phyloP scores from a whole-genome alignment of 2,329 filamentous ascomycete species.

The Orbilia brochopaga region DNA sequence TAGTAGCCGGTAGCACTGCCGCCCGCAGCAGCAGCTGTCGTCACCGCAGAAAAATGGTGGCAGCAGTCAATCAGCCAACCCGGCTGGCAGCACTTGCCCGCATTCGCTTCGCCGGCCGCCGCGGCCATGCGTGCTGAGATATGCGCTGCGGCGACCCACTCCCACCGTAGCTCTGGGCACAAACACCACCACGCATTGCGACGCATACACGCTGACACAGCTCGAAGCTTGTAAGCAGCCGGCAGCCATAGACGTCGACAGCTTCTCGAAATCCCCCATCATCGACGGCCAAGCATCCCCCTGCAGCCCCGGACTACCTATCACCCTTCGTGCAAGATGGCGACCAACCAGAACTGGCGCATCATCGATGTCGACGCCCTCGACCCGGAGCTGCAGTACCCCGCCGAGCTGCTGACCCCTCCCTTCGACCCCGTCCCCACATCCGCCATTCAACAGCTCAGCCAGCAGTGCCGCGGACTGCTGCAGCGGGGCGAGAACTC shows the following conservation, averaged over 20 bases:
- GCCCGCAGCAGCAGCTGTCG: background rate
- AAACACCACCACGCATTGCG: constrained; percentile 17
- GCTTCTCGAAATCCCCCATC: constrained; percentile 11
- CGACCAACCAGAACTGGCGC: constrained; percentile 53
- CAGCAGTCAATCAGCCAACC: too few relatives aligned
- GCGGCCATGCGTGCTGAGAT: constrained; percentile 30
- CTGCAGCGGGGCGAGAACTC: constrained; percentile 54
- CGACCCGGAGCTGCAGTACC: constrained; percentile 54
- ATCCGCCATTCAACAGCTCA: constrained; percentile 52
- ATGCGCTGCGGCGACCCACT: constrained; percentile 26
- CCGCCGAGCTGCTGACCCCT: constrained; percentile 53
- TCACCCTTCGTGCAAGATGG: constrained; percentile 18
- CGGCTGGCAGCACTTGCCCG: background rate
- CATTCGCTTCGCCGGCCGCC: background rate
- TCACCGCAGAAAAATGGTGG: constrained; percentile 2
- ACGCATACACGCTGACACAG: background rate
- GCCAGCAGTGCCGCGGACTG: constrained; percentile 52
- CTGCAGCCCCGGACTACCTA: background rate
- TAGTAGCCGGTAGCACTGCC: background rate
- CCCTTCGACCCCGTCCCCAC: constrained; percentile 51
- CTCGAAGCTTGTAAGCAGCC: background rate
- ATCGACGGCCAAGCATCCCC: constrained; percentile 3
- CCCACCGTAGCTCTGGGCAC: constrained; percentile 41
- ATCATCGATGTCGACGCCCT: constrained; percentile 55
- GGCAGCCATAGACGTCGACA: too few relatives aligned